Evolutionary conservation across 768 basidiomycete genomes (phyloP).

Genomic region (Psilocybe cubensis): DNA sequence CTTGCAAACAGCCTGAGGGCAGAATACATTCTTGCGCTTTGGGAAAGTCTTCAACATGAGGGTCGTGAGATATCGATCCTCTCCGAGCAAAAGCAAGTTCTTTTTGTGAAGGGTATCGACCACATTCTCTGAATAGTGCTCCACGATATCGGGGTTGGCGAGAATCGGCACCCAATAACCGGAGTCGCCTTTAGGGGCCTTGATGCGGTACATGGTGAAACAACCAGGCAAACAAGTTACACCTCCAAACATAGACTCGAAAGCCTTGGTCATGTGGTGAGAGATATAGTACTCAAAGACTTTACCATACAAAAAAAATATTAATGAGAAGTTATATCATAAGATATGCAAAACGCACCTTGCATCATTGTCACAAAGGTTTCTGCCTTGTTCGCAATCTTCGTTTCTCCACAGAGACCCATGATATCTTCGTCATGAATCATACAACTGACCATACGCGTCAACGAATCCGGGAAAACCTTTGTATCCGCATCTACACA

Average conservation of each 20-base stretch:
- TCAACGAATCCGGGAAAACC: conserved; percentile 97
- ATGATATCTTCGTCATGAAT: conserved; percentile 97
- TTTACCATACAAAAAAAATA: conserved; percentile 35
- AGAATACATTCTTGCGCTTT: conserved; percentile 98
- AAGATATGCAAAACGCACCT: conserved; percentile 56
- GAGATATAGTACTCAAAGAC: conserved; percentile 99
- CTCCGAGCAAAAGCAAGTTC: conserved; percentile 94
- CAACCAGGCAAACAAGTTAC: conserved; percentile 99
- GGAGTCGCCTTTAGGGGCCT: conserved; percentile 94
- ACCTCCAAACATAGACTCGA: conserved; percentile 99
- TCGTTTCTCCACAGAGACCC: conserved; percentile 99
- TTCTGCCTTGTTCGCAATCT: conserved; percentile 99
- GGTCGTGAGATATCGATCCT: conserved; percentile 98
- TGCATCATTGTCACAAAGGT: conserved; percentile 99
- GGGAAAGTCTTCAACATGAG: conserved; percentile 99
- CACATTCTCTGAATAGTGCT: conserved; percentile 99
- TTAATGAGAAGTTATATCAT: not conserved
- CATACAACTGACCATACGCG: conserved; percentile 96
- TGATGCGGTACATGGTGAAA: conserved; percentile 99
- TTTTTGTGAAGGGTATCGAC: conserved; percentile 99
- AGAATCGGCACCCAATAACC: conserved; percentile 99
- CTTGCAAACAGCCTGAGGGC: conserved; percentile 98
- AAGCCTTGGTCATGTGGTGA: conserved; percentile 98
- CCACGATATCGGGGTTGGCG: conserved; percentile 97
- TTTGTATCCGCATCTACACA: conserved; percentile 99